Evolutionary conservation across 2,329 filamentous ascomycete species (phyloP), one percentile per base, ranked within the genome.

Genomic region (Stachybotrys chartarum): DNA sequence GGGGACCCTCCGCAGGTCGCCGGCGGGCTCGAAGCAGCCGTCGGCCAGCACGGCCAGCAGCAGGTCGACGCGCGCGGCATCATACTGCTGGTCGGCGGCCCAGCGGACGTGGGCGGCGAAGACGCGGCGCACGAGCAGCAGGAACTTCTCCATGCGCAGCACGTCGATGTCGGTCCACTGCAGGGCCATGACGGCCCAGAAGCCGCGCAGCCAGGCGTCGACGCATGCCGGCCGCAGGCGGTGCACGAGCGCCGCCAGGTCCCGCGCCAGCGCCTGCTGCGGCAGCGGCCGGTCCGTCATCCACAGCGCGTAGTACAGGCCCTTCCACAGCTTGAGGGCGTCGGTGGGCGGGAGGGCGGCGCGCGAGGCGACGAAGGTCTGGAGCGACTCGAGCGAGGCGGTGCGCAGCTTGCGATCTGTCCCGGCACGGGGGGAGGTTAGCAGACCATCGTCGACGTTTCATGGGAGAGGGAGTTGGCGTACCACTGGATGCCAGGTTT

Each of bases 291-390:
- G 89, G 78, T 97, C 92, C 71, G 87, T 91, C 86, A 96, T 94
- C 87, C 91, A 97, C 66, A 94, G 83, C 66, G 87, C 87, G 79
- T 91, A 97, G 78, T 94, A 97, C 18, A 97, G 82, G 6, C 91
- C 93, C 69, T 95, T 96, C 91, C 91, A 96, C 61, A 97, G 82
- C 76, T 96, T 96, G 58, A 93, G 78, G 52, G 90, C 78, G 60
- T 96, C 91, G 61, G 88, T 71, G 46, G 82, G 76, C 17, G 82
- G 75, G 58, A 97, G 82, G 54, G 72, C 65, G 44, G 75, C 70
- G 46, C 82, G 80, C 58, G 82, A 78, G 58, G 83, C 80, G 68
- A 97, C 86, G 77, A 90, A 97, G 52, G 84, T 81, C 61, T 85
- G 84, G 31, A 97, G 85, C 51, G 88, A 90, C 54, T 81, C 75